Evolutionary conservation across 139 green algal genomes (phyloP).

Genomic region (Desmodesmus armatus): DNA sequence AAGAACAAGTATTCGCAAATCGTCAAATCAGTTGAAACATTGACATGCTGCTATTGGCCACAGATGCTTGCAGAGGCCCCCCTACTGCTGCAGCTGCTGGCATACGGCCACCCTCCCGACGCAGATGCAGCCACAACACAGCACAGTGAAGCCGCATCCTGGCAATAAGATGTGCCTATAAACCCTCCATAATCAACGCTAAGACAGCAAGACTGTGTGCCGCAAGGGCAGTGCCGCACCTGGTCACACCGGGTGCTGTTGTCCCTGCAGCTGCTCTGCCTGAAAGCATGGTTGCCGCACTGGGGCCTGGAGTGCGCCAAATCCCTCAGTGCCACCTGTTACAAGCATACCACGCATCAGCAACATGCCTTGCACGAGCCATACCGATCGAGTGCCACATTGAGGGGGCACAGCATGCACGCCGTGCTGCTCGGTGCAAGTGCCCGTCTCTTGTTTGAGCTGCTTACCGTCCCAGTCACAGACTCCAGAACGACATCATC

Average conservation of each 20-base stretch:
- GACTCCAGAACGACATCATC: background rate
- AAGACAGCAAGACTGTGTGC: background rate
- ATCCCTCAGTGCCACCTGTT: constrained; percentile 29
- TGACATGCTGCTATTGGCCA: too few relatives aligned
- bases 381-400: too few relatives aligned
- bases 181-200: background rate
- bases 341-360: background rate
- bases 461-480: constrained; percentile 6
- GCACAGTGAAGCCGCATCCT: background rate
- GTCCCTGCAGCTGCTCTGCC: background rate
- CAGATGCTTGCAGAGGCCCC: too few relatives aligned
- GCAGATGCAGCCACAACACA: background rate
- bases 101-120: background rate
- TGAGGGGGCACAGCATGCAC: constrained; percentile 23
- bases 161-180: background rate
- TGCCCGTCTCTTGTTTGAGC: background rate
- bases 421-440: background rate
- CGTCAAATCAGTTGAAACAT: background rate
- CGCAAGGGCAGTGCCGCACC: background rate
- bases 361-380: background rate
- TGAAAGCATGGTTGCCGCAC: constrained; percentile 3
- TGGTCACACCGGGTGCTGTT: constrained; percentile 18
- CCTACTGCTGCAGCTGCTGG: background rate
- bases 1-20: background rate
- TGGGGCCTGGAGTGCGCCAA: constrained; percentile 9